phyloP scores from a whole-genome alignment of 208 protist species.

The Leishmania braziliensis region DNA sequence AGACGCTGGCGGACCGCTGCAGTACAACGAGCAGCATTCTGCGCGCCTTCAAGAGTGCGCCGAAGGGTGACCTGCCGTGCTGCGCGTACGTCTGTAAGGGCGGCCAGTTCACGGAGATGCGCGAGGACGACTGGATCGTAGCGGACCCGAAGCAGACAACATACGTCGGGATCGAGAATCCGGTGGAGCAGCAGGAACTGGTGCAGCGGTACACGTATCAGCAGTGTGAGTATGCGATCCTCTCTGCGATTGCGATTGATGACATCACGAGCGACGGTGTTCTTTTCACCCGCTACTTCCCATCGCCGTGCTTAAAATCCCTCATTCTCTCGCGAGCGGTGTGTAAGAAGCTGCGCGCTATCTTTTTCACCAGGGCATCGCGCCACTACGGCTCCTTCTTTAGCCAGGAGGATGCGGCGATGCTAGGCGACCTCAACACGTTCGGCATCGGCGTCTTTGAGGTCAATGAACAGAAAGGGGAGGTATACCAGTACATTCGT shows the following conservation, averaged over 20 bases:
- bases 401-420: slow-evolving; percentile 87
- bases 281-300: slow-evolving; percentile 90
- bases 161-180: slow-evolving; percentile 73
- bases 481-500: slow-evolving; percentile 90
- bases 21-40: slow-evolving; percentile 61
- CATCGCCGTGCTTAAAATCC: slow-evolving; percentile 91
- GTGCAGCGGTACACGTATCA: slow-evolving; percentile 83
- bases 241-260: slow-evolving; percentile 86
- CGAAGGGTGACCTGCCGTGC: slow-evolving; percentile 70
- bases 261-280: slow-evolving; percentile 94
- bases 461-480: slow-evolving; percentile 76
- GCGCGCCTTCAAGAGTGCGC: slow-evolving; percentile 78
- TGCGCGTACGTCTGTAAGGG: slow-evolving; percentile 90
- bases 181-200: slow-evolving; percentile 73
- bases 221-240: slow-evolving; percentile 90
- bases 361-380: slow-evolving; percentile 88
- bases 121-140: slow-evolving; percentile 84
- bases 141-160: slow-evolving; percentile 65
- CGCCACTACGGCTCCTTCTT: slow-evolving; percentile 87
- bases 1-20: slow-evolving; percentile 78
- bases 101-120: slow-evolving; percentile 89
- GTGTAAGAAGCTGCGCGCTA: slow-evolving; percentile 77
- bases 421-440: slow-evolving; percentile 86
- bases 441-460: slow-evolving; percentile 91
- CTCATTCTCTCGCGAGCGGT: slow-evolving; percentile 88